Conservation (phyloP, 345 rosid species). For the Excoecaria cochinchinensis region DNA sequence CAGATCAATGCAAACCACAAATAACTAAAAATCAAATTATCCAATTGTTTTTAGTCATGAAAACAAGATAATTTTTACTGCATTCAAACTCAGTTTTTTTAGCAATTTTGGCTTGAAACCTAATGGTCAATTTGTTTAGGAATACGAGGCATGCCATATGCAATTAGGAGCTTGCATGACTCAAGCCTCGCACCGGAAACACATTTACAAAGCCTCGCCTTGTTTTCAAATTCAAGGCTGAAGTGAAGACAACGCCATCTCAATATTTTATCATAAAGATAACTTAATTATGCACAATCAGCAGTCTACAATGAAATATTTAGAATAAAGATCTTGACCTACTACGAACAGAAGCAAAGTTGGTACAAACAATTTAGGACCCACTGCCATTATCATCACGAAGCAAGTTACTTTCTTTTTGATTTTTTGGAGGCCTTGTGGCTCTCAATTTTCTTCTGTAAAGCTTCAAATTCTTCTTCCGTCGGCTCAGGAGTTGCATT, state of each 20-base stretch:
- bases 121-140: no score
- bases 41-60: no score
- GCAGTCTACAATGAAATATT: neutral
- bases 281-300: neutral
- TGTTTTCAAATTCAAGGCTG: neutral
- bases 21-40: no score
- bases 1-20: neutral
- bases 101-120: no score
- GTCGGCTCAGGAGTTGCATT: constrained; percentile 54
- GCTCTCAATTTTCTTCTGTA: constrained; percentile 60
- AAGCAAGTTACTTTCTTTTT: constrained; percentile 34
- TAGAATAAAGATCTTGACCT: constrained; percentile 6
- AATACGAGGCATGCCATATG: no score
- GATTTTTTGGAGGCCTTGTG: constrained; percentile 47
- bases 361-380: constrained; percentile 19
- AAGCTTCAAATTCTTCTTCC: constrained; percentile 94
- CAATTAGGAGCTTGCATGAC: no score
- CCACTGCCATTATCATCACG: neutral
- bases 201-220: no score
- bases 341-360: constrained; percentile 7
- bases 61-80: no score
- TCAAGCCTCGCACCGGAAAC: no score
- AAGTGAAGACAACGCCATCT: neutral
- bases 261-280: neutral
- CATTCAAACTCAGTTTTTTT: no score